Conservation (phyloP, 75 land plant species). For the Gnetum montanum region DNA sequence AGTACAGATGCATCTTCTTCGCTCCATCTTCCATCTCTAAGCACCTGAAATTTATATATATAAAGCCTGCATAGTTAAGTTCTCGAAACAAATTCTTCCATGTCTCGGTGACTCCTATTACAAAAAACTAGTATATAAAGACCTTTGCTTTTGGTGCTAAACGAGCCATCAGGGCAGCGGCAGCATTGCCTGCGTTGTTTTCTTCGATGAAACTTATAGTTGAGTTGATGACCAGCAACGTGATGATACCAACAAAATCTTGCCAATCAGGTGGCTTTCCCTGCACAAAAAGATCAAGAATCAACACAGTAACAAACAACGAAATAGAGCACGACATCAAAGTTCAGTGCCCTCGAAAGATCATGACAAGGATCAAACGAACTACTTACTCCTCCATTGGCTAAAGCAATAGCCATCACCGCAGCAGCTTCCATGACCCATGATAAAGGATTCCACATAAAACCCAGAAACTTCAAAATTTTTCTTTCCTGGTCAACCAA, state of each 20-base stretch:
- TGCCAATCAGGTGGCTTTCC: slow-evolving; percentile 97
- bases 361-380: background rate
- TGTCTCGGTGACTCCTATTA: too few relatives aligned
- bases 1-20: slow-evolving; percentile 80
- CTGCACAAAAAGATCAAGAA: slow-evolving; percentile 41
- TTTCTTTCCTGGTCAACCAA: slow-evolving; percentile 55
- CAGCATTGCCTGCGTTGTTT: slow-evolving; percentile 98
- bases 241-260: slow-evolving; percentile 85
- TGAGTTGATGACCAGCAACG: slow-evolving; percentile 76
- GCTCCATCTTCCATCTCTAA: slow-evolving; percentile 67
- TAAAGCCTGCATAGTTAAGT: too few relatives aligned
- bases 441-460: slow-evolving; percentile 96
- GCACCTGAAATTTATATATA: slow-evolving; percentile 49
- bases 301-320: background rate
- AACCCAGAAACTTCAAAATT: slow-evolving; percentile 74
- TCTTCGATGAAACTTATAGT: slow-evolving; percentile 98
- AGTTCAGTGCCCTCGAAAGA: too few relatives aligned
- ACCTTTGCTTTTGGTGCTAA: slow-evolving; percentile 96
- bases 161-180: slow-evolving; percentile 93
- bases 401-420: slow-evolving; percentile 85
- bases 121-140: too few relatives aligned
- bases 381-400: slow-evolving; percentile 76
- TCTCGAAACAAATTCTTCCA: too few relatives aligned
- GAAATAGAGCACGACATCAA: too few relatives aligned
- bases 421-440: slow-evolving; percentile 98